phyloP scores from a whole-genome alignment of 2,329 filamentous ascomycete species.

The Pseudogymnoascus sp. region DNA sequence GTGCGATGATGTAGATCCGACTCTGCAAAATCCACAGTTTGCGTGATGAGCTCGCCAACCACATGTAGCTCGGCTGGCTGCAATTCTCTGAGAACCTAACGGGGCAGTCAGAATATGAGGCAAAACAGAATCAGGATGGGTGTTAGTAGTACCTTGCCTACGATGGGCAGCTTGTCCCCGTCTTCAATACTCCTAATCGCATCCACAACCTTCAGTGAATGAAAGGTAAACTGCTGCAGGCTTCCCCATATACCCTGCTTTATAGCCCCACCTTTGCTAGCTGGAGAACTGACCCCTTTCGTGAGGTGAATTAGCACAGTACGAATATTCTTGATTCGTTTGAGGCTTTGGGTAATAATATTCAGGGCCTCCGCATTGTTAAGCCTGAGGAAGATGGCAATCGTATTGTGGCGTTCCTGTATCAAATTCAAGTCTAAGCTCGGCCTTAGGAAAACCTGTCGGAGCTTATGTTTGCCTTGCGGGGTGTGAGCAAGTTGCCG shows the following conservation, averaged over 20 bases:
- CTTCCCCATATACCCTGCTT: conserved; percentile 64
- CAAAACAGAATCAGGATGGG: too few relatives aligned
- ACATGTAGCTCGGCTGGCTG: conserved; percentile 51
- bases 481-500: conserved; percentile 65
- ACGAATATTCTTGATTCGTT: conserved; percentile 68
- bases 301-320: conserved; percentile 60
- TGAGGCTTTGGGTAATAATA: conserved; percentile 53
- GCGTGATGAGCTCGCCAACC: conserved; percentile 63
- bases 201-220: conserved; percentile 62
- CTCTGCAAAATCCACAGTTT: conserved; percentile 71
- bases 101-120: neutral
- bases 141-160: conserved; percentile 39
- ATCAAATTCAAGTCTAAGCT: conserved; percentile 62
- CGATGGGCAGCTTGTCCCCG: conserved; percentile 43
- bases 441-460: conserved; percentile 76
- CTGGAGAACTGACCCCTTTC: conserved; percentile 61
- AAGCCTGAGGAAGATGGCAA: conserved; percentile 57
- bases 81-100: conserved; percentile 52
- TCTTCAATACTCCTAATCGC: conserved; percentile 50
- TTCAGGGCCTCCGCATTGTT: conserved; percentile 55
- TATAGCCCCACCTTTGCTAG: conserved; percentile 32
- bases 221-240: conserved; percentile 63
- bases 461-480: conserved; percentile 67
- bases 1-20: conserved; percentile 65
- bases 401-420: conserved; percentile 60